Conservation (phyloP, 495 filamentous ascomycete genomes). For the Penicillium diatomitis region DNA sequence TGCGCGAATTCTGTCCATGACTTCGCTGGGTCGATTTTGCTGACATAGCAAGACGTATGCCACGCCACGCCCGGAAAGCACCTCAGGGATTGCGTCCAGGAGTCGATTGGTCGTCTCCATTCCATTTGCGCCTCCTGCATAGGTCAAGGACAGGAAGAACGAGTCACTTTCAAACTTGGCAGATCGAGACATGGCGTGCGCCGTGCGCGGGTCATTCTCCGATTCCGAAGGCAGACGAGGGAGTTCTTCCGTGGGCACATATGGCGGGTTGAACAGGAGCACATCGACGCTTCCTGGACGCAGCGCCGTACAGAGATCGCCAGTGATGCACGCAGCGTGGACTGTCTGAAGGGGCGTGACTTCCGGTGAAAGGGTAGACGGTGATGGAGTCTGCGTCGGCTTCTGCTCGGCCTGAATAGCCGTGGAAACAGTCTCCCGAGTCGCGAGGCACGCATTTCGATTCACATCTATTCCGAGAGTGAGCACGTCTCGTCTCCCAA, state of each 20-base stretch:
- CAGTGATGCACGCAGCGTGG: slow-evolving; percentile 54
- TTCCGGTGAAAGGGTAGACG: background rate
- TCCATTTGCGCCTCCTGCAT: slow-evolving; percentile 79
- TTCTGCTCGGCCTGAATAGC: slow-evolving; percentile 36
- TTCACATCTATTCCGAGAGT: slow-evolving; percentile 77
- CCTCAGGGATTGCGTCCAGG: slow-evolving; percentile 52
- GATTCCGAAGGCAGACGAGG: slow-evolving; percentile 38
- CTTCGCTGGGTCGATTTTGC: slow-evolving; percentile 72
- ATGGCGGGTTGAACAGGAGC: slow-evolving; percentile 92
- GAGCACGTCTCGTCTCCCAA: slow-evolving; percentile 61
- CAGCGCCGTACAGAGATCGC: slow-evolving; percentile 55
- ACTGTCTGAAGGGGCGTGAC: slow-evolving; percentile 7
- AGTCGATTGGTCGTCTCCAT: slow-evolving; percentile 87
- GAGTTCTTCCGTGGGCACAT: slow-evolving; percentile 76
- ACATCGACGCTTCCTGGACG: slow-evolving; percentile 57
- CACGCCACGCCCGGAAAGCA: slow-evolving; percentile 59
- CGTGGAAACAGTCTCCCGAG: slow-evolving; percentile 48
- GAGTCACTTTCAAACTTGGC: slow-evolving; percentile 59
- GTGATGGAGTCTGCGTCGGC: background rate
- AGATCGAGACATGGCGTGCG: slow-evolving; percentile 15
- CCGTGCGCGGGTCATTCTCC: slow-evolving; percentile 11
- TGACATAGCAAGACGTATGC: slow-evolving; percentile 86
- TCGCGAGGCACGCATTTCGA: slow-evolving; percentile 64
- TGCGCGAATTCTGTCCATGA: slow-evolving; percentile 52
- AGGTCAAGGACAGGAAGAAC: slow-evolving; percentile 75